Base-by-base conservation (phyloP, 1,284 basidiomycete genomes). In the Grifola frondosa region DNA sequence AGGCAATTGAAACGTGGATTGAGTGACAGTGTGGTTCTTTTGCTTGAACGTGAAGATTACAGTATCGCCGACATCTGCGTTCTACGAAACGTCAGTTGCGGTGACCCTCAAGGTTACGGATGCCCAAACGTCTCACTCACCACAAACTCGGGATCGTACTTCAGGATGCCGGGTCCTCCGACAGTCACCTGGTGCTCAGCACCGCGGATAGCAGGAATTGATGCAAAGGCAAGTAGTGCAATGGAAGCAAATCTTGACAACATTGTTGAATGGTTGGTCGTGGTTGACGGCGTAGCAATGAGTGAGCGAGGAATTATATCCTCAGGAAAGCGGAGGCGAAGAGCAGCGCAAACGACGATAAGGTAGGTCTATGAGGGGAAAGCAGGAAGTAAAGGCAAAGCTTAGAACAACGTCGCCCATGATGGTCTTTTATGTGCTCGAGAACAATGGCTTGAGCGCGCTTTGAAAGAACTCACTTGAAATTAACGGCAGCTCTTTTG, bases 11-110 rank as follows among this genome's bases (percentile, higher is more conserved):
- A 84, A 69, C 3, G 76, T 69, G 3, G 79, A 81, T 49, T 82
- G 80, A 0, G 80, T 81, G 17, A 70, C 75, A 6, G 80, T 82
- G 54, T 84, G 81, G 58, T 83, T 84, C 59, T 80, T 75, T 59
- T 78, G 76, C 55, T 68, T 58, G 66, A 82, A 81, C 13, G 60
- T 68, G 56, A 82, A 82, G 21, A 63, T 47, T n/a, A 82, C 63
- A 6, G 59, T 54, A 48, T 82, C 80, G 12, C 78, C 78, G 15
- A 55, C 28, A 25, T 61, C 60, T 4, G 78, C 78, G 45, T 58
- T 73, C 76, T 80, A 41, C 3, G 29, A 20, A 15, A 24, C 11
- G 17, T 19, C 28, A 3, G 42, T 28, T 13, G 10, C 20, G 8
- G 3, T n/a, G 8, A 26, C 31, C 2, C 2, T 11, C 16, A 13